Evolutionary conservation across 345 rosid genomes (phyloP).

Genomic region (Pistacia atlantica): DNA sequence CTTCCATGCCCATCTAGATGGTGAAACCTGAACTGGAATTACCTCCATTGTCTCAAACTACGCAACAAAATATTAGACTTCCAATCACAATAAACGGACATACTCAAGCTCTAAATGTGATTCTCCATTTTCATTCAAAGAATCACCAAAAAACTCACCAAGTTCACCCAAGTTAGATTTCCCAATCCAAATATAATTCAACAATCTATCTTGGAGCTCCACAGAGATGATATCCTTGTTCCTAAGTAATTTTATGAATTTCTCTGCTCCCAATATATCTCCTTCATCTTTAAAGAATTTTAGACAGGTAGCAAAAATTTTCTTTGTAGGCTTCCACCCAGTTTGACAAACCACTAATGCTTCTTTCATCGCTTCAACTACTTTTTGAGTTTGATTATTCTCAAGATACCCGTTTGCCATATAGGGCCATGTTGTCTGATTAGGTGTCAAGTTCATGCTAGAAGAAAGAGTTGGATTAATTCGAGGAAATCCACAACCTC

Average conservation of each 20-base stretch:
- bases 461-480: no score
- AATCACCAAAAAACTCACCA: background rate
- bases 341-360: constrained; percentile 18
- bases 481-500: no score
- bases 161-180: constrained; percentile 5
- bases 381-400: constrained; percentile 22
- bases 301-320: constrained; percentile 28
- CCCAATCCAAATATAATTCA: constrained; percentile 15
- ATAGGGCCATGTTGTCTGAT: constrained; percentile 28
- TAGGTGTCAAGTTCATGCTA: background rate
- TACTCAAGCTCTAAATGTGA: background rate
- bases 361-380: constrained; percentile 35
- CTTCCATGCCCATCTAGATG: no score
- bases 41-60: no score
- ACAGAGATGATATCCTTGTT: constrained; percentile 23
- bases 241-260: constrained; percentile 25
- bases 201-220: constrained; percentile 21
- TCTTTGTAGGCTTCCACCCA: constrained; percentile 21
- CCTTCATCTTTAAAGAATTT: constrained; percentile 30
- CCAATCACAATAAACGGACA: background rate
- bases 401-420: constrained; percentile 31
- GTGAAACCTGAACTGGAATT: no score
- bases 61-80: no score
- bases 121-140: background rate
- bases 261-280: constrained; percentile 21